A percentile compares a stretch with the other conserved stretches of the same genome.
Evolutionary conservation across 2,329 filamentous ascomycete species (phyloP).

Genomic region (Aspergillus felis): DNA sequence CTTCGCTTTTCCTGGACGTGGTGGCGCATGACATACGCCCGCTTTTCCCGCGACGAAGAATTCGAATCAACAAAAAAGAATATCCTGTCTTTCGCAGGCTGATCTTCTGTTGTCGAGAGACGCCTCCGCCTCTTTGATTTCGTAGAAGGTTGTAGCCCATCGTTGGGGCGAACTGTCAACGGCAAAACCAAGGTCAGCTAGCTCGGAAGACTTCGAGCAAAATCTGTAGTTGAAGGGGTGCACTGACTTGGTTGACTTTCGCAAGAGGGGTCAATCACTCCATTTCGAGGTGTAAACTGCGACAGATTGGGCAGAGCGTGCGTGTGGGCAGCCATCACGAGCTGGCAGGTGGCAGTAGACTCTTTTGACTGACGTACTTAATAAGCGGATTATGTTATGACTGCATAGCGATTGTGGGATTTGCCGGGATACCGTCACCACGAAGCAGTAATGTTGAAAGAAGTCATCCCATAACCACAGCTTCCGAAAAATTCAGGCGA

Average conservation of each 20-base stretch:
- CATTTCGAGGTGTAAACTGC: slow-evolving; percentile 7
- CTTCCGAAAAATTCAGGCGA: background rate
- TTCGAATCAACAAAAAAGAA: slow-evolving; percentile 41
- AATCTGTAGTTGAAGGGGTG: background rate
- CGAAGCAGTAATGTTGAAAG: slow-evolving; percentile 1
- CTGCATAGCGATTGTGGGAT: slow-evolving; percentile 10
- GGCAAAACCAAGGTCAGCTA: slow-evolving; percentile 8
- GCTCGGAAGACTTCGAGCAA: background rate
- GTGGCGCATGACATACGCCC: slow-evolving; percentile 43
- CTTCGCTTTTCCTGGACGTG: slow-evolving; percentile 41
- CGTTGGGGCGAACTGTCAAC: slow-evolving; percentile 14
- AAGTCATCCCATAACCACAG: slow-evolving; percentile 6
- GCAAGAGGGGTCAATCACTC: slow-evolving; percentile 6
- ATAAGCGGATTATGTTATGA: slow-evolving; percentile 7
- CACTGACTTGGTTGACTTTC: slow-evolving; percentile 16
- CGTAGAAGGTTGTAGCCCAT: slow-evolving; percentile 12
- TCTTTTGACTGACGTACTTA: slow-evolving; percentile 4
- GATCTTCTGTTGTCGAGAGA: slow-evolving; percentile 17
- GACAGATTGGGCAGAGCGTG: slow-evolving; percentile 13
- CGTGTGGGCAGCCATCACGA: slow-evolving; percentile 17
- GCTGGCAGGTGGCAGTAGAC: background rate
- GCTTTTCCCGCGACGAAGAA: slow-evolving; percentile 40
- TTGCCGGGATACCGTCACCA: slow-evolving; percentile 6
- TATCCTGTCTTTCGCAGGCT: slow-evolving; percentile 24
- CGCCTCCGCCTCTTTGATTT: slow-evolving; percentile 26